Base-by-base conservation (phyloP, 2,329 filamentous ascomycete species). In the Lecanicillium sp. region DNA sequence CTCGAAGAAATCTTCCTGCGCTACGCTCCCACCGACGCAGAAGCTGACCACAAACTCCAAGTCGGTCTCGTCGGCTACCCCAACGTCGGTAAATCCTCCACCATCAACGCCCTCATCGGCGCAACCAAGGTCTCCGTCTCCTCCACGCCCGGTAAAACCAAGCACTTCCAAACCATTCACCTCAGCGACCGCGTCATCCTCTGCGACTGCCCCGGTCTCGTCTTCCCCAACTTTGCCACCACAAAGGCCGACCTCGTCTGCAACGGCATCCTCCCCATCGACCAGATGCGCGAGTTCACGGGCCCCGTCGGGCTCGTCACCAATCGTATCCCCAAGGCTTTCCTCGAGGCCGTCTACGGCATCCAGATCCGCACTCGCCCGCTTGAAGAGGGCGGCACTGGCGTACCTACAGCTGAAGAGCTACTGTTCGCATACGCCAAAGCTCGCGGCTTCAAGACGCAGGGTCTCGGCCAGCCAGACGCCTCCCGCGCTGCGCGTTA, bases 91-190 rank as follows among this genome's bases (percentile, higher is more conserved):
- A 98, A 98, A 67, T 98, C 94, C 2, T 95, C 89, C 35, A 98
- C 92, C 13, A 98, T 98, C 72, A 98, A 98, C 67, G 90, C 92
- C 30, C 75, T 98, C n/a, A 89, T 96, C 42, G 94, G 94, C 36
- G 82, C 92, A 40, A 98, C 96, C 69, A 98, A 96, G 66, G 92
- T 98, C 5, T 96, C 90, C 0, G 94, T 98, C 29, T 98, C 92
- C 13, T 83, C 90, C 12, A 98, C 92, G 2, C 92, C 92, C 4
- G 92, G 92, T 58, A 98, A 98, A 68, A 98, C 92, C 12, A 98
- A 98, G 68, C 92, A 98, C 55, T 98, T 98, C 68, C 92, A 98
- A 62, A 98, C 92, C 2, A 92, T 98, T 43, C 89, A 95, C 57
- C 77, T 98, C 22, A 92, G 85, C 43, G 84, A 92, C 1, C 78